These are phyloP conservation scores for Entomophthora muscae DNA, from an alignment of 371 early-diverging fungal genomes.

Conservation along the genomic window DNA sequence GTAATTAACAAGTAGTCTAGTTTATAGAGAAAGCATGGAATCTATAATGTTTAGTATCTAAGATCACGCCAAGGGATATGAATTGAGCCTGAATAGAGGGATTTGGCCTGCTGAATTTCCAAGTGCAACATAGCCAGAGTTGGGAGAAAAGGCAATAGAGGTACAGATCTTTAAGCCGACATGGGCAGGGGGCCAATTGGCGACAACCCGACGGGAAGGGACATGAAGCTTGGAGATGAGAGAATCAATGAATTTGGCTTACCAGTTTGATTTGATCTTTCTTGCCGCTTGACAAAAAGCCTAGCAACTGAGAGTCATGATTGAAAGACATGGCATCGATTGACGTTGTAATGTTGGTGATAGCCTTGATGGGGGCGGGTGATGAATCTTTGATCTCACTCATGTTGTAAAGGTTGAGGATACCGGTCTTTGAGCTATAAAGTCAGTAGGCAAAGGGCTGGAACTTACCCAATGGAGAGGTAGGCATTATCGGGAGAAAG, in stretches of 20 bases:
- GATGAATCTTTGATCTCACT: conserved; percentile 19
- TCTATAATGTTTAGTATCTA: no score
- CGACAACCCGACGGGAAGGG: conserved; percentile 55
- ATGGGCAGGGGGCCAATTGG: conserved; percentile 77
- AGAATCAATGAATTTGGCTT: background rate
- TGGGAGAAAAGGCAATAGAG: conserved; percentile 61
- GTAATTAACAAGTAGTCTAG: no score
- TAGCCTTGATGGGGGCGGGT: conserved; percentile 55
- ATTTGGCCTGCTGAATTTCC: conserved; percentile 79
- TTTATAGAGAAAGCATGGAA: no score
- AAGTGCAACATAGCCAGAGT: conserved; percentile 71
- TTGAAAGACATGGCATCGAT: conserved; percentile 55
- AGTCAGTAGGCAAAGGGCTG: conserved; percentile 5
- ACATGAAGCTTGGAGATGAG: conserved; percentile 30
- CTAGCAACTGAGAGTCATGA: conserved; percentile 65
- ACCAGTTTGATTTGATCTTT: conserved; percentile 57
- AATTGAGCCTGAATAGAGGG: conserved; percentile 48
- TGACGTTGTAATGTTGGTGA: conserved; percentile 67
- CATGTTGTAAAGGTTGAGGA: conserved; percentile 72
- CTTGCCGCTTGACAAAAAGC: conserved; percentile 43
- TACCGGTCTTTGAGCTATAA: conserved; percentile 50
- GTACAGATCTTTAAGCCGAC: conserved; percentile 33
- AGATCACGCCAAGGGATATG: background rate
- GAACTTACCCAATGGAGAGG: conserved; percentile 59
- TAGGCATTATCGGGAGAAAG: conserved; percentile 56